Base-by-base conservation (phyloP, 2,329 filamentous ascomycete species). In the Clonostachys byssicola region DNA sequence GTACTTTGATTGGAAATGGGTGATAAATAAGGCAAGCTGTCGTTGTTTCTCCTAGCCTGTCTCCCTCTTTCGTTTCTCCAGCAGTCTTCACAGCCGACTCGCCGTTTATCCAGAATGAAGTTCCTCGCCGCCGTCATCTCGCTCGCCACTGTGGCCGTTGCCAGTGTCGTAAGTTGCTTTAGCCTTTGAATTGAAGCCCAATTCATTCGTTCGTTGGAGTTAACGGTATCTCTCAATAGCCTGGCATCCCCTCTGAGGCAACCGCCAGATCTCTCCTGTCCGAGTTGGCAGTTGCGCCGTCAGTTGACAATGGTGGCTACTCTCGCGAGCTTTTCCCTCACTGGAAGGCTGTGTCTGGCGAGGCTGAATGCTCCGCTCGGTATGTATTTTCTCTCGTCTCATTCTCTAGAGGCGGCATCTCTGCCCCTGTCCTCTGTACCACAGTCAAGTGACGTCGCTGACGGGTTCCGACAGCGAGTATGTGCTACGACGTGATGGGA, bases 401-500 rank as follows among this genome's bases (percentile, higher is more conserved):
- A 30, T 8, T 30, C 23, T 30, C 23, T 30, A 30, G 23, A 30
- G 23, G 23, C 23, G 23, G 23, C 23, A 30, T 30, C 23, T 43
- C 17, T n/a, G 18, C 23, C 39, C 34, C 44, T 7, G 6, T 4
- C 10, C 10, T 44, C 16, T 33, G 20, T 42, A 35, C 18, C 42
- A 30, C 9, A 41, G 16, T 12, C 33, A 12, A 40, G 13, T 14
- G 16, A 43, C 6, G n/a, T 30, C 23, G 14, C 36, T 39, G n/a
- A 47, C 34, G n/a, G 36, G 9, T 38, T 18, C 12, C 43, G 4
- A 8, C 23, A 75, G 68, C 46, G 88, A 92, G 60, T 79, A 73
- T 3, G 87, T 92, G 35, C 75, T 92, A 23, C 77, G 83, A 66
- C 85, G 89, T 38, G 88, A 94, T 61, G 89, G 88, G 43, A 78